These are phyloP conservation scores for Aotearoamyces nothofagi DNA, from an alignment of 2,329 filamentous ascomycete genomes.

Conservation along the genomic window DNA sequence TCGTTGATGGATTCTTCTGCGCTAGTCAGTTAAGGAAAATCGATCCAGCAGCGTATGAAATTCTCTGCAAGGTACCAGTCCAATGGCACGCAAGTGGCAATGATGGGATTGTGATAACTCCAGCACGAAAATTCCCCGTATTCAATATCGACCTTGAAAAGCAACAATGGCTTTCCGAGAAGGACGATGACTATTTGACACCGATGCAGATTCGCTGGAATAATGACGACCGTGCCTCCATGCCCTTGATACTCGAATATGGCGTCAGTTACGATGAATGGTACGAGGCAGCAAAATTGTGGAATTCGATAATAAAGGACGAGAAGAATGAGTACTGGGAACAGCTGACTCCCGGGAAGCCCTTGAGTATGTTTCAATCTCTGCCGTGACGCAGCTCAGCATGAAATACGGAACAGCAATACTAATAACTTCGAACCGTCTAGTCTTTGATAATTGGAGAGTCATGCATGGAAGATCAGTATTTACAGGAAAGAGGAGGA, in stretches of 20 bases:
- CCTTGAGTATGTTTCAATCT: conserved; percentile 44
- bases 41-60: conserved; percentile 37
- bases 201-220: conserved; percentile 76
- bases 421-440: too few species aligned
- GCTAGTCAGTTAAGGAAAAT: conserved; percentile 42
- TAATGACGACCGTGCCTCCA: conserved; percentile 67
- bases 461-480: conserved; percentile 74
- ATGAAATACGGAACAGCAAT: neutral
- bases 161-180: neutral
- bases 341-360: conserved; percentile 63
- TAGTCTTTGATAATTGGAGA: conserved; percentile 94
- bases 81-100: conserved; percentile 82
- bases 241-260: conserved; percentile 21
- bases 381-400: neutral
- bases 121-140: conserved; percentile 55
- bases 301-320: conserved; percentile 52
- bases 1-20: conserved; percentile 76
- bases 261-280: conserved; percentile 29
- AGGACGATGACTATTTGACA: conserved; percentile 18
- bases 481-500: conserved; percentile 71
- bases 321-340: conserved; percentile 60
- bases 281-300: conserved; percentile 70
- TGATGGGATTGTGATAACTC: conserved; percentile 64
- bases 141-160: conserved; percentile 38
- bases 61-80: conserved; percentile 41